These are phyloP conservation scores for Aspergillus pseudoglaucus DNA, from an alignment of 2,329 filamentous ascomycete genomes.

Conservation along the genomic window DNA sequence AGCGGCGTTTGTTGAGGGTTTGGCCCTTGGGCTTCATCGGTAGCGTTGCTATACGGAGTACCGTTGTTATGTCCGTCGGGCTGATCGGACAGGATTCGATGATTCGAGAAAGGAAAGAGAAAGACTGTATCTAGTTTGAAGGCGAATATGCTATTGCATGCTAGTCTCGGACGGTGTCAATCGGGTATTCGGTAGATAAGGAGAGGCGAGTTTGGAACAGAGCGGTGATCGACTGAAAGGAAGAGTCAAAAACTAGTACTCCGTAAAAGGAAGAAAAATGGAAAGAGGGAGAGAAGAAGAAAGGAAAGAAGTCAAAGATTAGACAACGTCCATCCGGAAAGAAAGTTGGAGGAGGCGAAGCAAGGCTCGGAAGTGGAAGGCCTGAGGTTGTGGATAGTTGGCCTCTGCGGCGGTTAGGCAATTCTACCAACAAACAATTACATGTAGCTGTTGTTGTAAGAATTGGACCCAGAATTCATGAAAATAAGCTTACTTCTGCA, in stretches of 20 bases:
- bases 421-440: background rate
- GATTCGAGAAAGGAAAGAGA: no score
- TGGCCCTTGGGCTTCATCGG: slow-evolving; percentile 35
- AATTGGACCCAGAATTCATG: background rate
- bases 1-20: slow-evolving; percentile 30
- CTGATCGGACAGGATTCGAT: no score
- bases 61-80: no score
- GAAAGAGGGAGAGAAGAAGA: background rate
- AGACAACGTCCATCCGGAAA: background rate
- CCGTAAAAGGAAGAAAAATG: background rate
- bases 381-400: slow-evolving; percentile 19
- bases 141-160: no score
- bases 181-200: slow-evolving; percentile 1
- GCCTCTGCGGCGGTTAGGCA: slow-evolving; percentile 10
- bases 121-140: no score
- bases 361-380: slow-evolving; percentile 2
- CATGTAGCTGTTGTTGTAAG: background rate
- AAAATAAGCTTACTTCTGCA: background rate
- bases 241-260: background rate
- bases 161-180: no score
- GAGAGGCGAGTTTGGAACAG: slow-evolving; percentile 9
- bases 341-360: background rate
- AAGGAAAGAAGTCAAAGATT: background rate
- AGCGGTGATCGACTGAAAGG: background rate
- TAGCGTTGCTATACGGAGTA: background rate